phyloP scores from a whole-genome alignment of 345 rosid species.

The Turritis glabra region DNA sequence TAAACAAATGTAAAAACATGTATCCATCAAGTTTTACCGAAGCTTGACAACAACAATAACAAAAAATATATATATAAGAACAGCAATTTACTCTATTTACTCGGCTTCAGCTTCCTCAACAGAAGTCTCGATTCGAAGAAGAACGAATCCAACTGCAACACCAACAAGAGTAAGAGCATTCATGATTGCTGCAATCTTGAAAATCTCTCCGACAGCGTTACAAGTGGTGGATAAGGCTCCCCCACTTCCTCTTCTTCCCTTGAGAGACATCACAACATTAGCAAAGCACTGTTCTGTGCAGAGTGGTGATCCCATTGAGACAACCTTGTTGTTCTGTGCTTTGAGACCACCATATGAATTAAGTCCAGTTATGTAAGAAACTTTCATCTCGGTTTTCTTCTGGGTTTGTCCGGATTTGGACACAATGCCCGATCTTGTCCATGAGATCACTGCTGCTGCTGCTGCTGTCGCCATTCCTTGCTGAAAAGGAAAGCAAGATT shows the following conservation, averaged over 20 bases:
- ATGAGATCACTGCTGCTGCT: constrained; percentile 41
- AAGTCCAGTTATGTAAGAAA: constrained; percentile 42
- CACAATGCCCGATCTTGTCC: constrained; percentile 17
- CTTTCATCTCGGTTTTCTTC: constrained; percentile 34
- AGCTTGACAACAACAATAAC: constrained; percentile 30
- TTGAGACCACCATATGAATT: constrained; percentile 49
- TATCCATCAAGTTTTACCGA: constrained; percentile 1
- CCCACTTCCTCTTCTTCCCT: constrained; percentile 35
- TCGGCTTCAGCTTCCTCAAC: constrained; percentile 67
- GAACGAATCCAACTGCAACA: constrained; percentile 65
- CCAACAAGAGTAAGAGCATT: constrained; percentile 61
- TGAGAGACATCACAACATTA: constrained; percentile 42
- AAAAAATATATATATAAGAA: background rate
- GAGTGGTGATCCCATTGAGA: constrained; percentile 43
- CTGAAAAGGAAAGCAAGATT: background rate
- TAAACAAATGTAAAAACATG: constrained; percentile 8
- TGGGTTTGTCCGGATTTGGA: constrained; percentile 27
- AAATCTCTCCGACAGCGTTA: constrained; percentile 53
- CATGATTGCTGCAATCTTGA: constrained; percentile 59
- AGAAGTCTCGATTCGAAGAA: constrained; percentile 54
- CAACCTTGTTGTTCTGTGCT: constrained; percentile 45
- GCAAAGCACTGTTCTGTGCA: constrained; percentile 47
- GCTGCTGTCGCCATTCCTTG: constrained; percentile 46
- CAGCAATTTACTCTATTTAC: constrained; percentile 19
- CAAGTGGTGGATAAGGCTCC: constrained; percentile 51